These are phyloP conservation scores for Termitomyces sp. DNA, from an alignment of 768 basidiomycete species.

Conservation along the genomic window DNA sequence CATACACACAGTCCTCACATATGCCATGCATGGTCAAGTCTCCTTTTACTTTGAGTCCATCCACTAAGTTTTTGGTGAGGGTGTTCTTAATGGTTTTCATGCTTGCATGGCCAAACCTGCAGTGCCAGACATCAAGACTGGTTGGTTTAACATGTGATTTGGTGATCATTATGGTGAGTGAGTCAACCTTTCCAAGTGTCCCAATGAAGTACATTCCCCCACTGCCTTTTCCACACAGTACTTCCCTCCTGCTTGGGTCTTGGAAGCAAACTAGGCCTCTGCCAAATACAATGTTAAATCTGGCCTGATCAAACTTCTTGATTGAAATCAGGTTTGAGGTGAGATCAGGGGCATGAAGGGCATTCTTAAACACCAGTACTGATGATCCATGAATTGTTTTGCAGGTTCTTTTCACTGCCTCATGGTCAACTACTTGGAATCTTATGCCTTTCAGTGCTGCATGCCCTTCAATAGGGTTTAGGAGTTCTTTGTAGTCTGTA, in stretches of 20 bases:
- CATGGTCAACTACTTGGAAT: no score
- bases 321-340: neutral
- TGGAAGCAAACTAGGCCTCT: no score
- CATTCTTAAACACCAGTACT: no score
- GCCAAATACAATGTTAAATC: no score
- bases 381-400: no score
- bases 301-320: neutral
- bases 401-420: neutral
- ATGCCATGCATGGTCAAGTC: neutral
- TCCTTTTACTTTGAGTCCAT: slow-evolving; percentile 14
- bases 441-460: no score
- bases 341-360: neutral
- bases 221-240: neutral
- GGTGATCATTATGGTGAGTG: slow-evolving; percentile 1
- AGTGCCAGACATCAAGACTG: slow-evolving; percentile 20
- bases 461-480: no score
- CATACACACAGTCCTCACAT: slow-evolving; percentile 6
- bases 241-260: neutral
- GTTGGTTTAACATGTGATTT: slow-evolving; percentile 14
- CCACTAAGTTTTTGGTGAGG: slow-evolving; percentile 10
- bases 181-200: neutral
- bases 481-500: no score
- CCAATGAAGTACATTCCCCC: neutral
- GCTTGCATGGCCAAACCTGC: slow-evolving; percentile 16
- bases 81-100: slow-evolving; percentile 9